A percentile compares a stretch with the other conserved stretches of the same genome.
These are phyloP conservation scores for Monosporascus sp. DNA, from an alignment of 2,329 filamentous ascomycete species.

Conservation along the genomic window DNA sequence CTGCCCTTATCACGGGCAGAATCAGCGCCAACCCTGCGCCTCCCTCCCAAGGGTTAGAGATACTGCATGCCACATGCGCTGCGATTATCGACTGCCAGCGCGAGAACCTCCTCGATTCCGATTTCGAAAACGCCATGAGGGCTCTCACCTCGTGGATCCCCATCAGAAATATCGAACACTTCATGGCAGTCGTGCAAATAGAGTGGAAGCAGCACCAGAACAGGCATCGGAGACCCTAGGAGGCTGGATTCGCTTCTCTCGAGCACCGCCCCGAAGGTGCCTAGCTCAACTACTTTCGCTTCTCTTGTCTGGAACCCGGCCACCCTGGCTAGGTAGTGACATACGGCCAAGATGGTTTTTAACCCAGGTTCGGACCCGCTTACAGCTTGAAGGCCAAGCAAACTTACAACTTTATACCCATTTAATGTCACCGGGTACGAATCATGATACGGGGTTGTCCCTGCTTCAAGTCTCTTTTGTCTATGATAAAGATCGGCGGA, in stretches of 20 bases:
- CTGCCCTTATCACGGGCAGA: conserved; percentile 9
- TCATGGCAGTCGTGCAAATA: conserved; percentile 84
- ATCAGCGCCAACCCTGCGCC: conserved; percentile 22
- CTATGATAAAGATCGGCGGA: too few relatives aligned
- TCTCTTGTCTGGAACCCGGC: not conserved
- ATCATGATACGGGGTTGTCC: too few relatives aligned
- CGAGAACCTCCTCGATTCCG: conserved; percentile 82
- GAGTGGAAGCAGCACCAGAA: conserved; percentile 70
- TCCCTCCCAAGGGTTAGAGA: conserved; percentile 65
- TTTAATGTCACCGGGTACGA: too few relatives aligned
- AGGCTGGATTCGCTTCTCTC: conserved; percentile 10
- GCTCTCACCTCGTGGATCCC: conserved; percentile 90
- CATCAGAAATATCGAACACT: conserved; percentile 85
- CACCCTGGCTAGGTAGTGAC: too few relatives aligned
- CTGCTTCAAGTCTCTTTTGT: not conserved
- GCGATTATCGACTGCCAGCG: conserved; percentile 87
- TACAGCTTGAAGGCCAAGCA: too few relatives aligned
- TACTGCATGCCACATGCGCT: conserved; percentile 84
- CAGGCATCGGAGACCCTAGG: conserved; percentile 36
- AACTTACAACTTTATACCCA: too few relatives aligned
- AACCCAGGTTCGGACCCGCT: too few relatives aligned
- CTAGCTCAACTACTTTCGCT: not conserved
- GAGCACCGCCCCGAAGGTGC: not conserved
- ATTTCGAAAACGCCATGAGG: conserved; percentile 99
- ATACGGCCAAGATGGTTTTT: too few relatives aligned